Evolutionary conservation across 257 asterid species (phyloP), one percentile per base, ranked within the genome.

Genomic region (Eustoma russellianum): DNA sequence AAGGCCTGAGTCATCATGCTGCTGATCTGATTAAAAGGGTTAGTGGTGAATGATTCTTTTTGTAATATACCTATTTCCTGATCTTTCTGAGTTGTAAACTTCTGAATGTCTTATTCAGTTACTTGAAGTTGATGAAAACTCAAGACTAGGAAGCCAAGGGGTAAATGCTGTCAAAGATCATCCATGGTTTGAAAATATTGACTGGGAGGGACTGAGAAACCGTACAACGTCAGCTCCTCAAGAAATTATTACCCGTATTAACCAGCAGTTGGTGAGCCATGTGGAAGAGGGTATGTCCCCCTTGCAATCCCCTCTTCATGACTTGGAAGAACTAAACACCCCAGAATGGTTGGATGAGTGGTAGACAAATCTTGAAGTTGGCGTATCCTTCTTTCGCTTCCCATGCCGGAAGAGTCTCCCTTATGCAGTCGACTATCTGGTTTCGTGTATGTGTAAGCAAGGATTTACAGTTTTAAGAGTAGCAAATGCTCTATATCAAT

Each of bases 301-400:
- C 13, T 15, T 61, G 30, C 58, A 53, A 53, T 77, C 88, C 50
- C 83, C 95, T 15, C 13, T 24, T 28, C 68, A 33, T 46, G 78
- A 81, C 48, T n/a, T 53, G 33, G 86, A 69, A 49, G 93, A 89
- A 56, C 72, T 83, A 13, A 74, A 79, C 71, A 70, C 77, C 33
- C 81, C 93, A 35, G 89, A 81, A 56, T 89, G 97, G 97, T 90
- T 89, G 49, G 84, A 86, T 59, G 93, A 81, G 59, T 89, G 95
- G 93, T 89, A 85, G 74, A 58, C 16, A 14, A 14, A 16, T 14
- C 48, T 17, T 19, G 16, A 35, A 43, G 11, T 17, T 33, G 30
- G 12, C 12, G 7, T 33, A n/a, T 62, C 43, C 5, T 5, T 48
- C 33, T 53, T 7, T 46, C 17, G 53, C 34, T 52, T 55, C 45